A percentile compares a stretch with the other conserved stretches of the same genome.
These are phyloP conservation scores for Geotrichum histeridarum DNA, from an alignment of 1,139 yeast species.

Conservation along the genomic window DNA sequence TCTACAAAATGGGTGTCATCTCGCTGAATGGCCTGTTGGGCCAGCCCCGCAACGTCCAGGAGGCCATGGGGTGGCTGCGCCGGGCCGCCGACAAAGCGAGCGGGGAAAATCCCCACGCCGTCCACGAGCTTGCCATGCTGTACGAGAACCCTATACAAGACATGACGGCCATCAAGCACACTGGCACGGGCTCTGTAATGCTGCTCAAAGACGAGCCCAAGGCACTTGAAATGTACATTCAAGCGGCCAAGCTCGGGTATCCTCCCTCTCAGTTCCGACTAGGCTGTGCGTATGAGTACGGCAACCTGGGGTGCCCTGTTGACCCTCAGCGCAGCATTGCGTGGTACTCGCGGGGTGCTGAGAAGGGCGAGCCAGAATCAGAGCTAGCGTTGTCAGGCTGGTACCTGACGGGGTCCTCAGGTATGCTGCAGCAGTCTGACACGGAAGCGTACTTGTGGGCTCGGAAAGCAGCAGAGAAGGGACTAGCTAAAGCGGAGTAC, in stretches of 20 bases:
- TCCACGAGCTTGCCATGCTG: constrained; percentile 63
- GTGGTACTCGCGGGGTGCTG: constrained; percentile 83
- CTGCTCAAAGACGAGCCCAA: constrained; percentile 45
- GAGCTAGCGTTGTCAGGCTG: constrained; percentile 89
- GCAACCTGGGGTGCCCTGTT: constrained; percentile 60
- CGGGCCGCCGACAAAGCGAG: constrained; percentile 49
- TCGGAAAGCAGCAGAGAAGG: constrained; percentile 73
- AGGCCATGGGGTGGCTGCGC: constrained; percentile 53
- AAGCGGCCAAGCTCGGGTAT: constrained; percentile 72
- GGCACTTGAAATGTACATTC: constrained; percentile 64
- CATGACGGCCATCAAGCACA: constrained; percentile 39
- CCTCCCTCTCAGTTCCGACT: constrained; percentile 79
- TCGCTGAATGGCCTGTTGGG: constrained; percentile 49
- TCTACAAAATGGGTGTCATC: constrained; percentile 67
- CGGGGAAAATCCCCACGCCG: constrained; percentile 48
- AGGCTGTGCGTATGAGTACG: constrained; percentile 84
- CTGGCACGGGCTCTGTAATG: constrained; percentile 22
- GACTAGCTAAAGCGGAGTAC: constrained; percentile 74
- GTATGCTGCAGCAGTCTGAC: constrained; percentile 63
- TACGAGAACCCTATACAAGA: constrained; percentile 50
- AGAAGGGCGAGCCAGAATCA: constrained; percentile 71
- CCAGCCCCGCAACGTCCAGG: constrained; percentile 43
- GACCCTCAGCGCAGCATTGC: constrained; percentile 76
- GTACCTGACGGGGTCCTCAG: constrained; percentile 79
- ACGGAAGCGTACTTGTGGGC: constrained; percentile 89